Conservation (phyloP, 768 basidiomycete genomes). For the Tylopilus sp. region DNA sequence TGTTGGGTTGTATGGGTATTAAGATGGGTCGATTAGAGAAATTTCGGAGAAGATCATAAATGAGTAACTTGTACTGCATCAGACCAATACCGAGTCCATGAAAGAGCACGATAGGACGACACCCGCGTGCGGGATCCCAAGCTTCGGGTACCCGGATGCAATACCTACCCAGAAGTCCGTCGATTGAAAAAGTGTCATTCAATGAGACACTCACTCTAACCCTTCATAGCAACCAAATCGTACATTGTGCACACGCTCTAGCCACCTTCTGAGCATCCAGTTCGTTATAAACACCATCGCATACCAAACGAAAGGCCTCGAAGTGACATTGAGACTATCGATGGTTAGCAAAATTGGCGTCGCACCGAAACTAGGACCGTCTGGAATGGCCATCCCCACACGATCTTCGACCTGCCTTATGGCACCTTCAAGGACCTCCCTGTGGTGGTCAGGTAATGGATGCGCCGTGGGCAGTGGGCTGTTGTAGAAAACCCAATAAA, state of each 20-base stretch:
- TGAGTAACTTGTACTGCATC: conserved; percentile 61
- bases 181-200: not conserved
- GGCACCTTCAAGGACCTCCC: conserved; percentile 53
- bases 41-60: conserved; percentile 52
- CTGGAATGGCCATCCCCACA: conserved; percentile 59
- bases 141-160: conserved; percentile 64
- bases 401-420: conserved; percentile 67
- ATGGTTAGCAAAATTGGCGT: conserved; percentile 68
- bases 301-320: conserved; percentile 71
- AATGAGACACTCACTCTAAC: conserved; percentile 55
- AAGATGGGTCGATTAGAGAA: conserved; percentile 71
- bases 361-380: conserved; percentile 52
- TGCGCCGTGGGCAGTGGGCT: conserved; percentile 53
- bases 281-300: conserved; percentile 48
- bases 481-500: conserved; percentile 84
- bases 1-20: conserved; percentile 77
- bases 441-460: conserved; percentile 43
- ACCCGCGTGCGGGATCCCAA: conserved; percentile 58
- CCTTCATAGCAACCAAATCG: conserved; percentile 50
- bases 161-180: conserved; percentile 46
- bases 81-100: conserved; percentile 89
- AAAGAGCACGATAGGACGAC: conserved; percentile 74
- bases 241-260: conserved; percentile 41
- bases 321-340: conserved; percentile 67
- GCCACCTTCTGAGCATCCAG: conserved; percentile 41